Percentiles rank a stretch among this genome's conserved stretches.
phyloP scores from a whole-genome alignment of 495 filamentous ascomycete genomes.

The Penicillium silybi region DNA sequence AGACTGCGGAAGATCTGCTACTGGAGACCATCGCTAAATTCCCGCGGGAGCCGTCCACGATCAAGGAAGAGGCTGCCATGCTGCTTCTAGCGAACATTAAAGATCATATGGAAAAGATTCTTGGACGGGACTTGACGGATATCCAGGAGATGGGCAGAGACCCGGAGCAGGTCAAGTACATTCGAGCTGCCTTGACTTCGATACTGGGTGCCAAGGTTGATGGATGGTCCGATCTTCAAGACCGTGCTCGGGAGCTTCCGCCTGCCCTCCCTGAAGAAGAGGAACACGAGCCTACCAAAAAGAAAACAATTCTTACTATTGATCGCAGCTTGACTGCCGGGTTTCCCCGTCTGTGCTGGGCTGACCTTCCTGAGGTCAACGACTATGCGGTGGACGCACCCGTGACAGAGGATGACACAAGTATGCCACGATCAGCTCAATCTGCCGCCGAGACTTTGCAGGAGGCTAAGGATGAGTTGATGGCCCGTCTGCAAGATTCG shows the following conservation, averaged over 20 bases:
- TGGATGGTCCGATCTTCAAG: constrained; percentile 45
- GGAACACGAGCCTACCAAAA: constrained; percentile 30
- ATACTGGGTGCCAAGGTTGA: constrained; percentile 47
- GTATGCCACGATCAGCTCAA: constrained; percentile 50
- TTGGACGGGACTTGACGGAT: constrained; percentile 42
- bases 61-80: constrained; percentile 49
- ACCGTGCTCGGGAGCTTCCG: constrained; percentile 39
- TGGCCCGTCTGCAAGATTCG: constrained; percentile 51
- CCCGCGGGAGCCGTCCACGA: constrained; percentile 43
- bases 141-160: constrained; percentile 50
- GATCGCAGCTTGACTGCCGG: constrained; percentile 43
- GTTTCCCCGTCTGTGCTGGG: constrained; percentile 46
- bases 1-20: constrained; percentile 45
- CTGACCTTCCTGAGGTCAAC: constrained; percentile 44
- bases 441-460: constrained; percentile 52
- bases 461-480: constrained; percentile 56
- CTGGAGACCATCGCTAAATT: constrained; percentile 48
- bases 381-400: constrained; percentile 39
- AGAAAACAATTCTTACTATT: constrained; percentile 43
- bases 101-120: constrained; percentile 48
- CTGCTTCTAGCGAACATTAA: constrained; percentile 48
- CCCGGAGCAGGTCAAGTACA: constrained; percentile 46
- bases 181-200: constrained; percentile 43
- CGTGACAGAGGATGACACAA: constrained; percentile 46
- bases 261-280: constrained; percentile 38